These are phyloP conservation scores for Mallotus japonicus DNA, from an alignment of 441 rosid genomes.

Conservation along the genomic window DNA sequence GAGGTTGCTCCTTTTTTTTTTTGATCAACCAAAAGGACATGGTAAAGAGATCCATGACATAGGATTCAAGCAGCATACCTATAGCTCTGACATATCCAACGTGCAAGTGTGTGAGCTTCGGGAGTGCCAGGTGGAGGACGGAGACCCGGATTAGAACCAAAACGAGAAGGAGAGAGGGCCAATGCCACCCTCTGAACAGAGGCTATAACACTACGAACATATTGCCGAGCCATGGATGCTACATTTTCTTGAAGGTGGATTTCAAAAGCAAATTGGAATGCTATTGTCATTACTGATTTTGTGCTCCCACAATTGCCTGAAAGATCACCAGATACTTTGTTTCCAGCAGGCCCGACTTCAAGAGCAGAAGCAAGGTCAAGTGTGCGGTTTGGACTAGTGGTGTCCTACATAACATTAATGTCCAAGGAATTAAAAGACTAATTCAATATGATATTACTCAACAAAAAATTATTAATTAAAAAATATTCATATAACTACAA, in stretches of 20 bases:
- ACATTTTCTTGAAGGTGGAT: constrained; percentile 96
- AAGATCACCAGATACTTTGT: constrained; percentile 55
- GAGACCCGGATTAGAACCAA: constrained; percentile 73
- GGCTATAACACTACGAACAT: constrained; percentile 86
- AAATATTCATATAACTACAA: neutral
- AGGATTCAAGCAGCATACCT: constrained; percentile 38
- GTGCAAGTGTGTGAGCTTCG: constrained; percentile 96
- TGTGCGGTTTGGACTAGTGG: constrained; percentile 90
- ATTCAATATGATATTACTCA: neutral
- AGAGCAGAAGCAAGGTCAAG: constrained; percentile 95
- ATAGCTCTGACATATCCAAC: constrained; percentile 95
- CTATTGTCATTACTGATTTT: constrained; percentile 96
- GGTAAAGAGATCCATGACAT: neutral
- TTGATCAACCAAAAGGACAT: neutral
- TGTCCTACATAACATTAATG: constrained; percentile 48
- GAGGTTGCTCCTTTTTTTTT: no score
- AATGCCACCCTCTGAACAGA: constrained; percentile 97
- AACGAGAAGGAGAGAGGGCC: constrained; percentile 89
- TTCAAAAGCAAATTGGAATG: constrained; percentile 91
- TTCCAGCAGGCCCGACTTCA: constrained; percentile 82
- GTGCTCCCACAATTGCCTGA: constrained; percentile 53
- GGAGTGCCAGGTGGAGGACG: constrained; percentile 85
- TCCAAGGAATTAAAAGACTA: constrained; percentile 2
- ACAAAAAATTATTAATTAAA: neutral
- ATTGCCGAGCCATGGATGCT: constrained; percentile 93